Conservation (phyloP, 345 rosid species). For the Anastatica hierochuntica region DNA sequence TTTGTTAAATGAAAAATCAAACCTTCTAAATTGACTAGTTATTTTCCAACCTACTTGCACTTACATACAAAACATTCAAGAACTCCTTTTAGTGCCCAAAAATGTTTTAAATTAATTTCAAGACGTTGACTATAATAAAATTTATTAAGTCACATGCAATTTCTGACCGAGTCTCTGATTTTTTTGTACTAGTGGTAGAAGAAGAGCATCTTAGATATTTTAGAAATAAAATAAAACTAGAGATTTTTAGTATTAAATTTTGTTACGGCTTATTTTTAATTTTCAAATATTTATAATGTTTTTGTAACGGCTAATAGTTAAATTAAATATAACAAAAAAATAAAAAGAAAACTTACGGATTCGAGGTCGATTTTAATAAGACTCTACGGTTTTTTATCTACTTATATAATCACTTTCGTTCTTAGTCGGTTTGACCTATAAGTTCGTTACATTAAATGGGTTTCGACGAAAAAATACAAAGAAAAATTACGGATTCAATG, state of each 20-base stretch:
- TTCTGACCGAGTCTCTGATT: slow-evolving; percentile 25
- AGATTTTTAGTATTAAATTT: background rate
- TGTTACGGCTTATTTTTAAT: background rate
- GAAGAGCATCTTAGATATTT: slow-evolving; percentile 7
- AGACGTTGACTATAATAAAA: slow-evolving; percentile 11
- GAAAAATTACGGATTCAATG: too few relatives aligned
- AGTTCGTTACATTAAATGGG: too few relatives aligned
- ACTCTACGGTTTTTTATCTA: too few relatives aligned
- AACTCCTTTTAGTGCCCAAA: background rate
- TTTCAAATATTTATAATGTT: background rate
- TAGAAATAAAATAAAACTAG: background rate
- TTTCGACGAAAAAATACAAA: too few relatives aligned
- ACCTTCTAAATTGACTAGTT: slow-evolving; percentile 22
- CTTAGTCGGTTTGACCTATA: too few relatives aligned
- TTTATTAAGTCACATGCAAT: slow-evolving; percentile 17
- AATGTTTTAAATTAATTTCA: background rate
- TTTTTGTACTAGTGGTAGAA: background rate
- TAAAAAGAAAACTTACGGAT: background rate
- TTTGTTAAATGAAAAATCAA: slow-evolving; percentile 8
- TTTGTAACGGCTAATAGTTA: slow-evolving; percentile 18
- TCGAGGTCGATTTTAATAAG: too few relatives aligned
- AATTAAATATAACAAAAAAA: background rate
- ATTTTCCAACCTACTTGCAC: slow-evolving; percentile 14
- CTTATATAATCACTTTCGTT: too few relatives aligned
- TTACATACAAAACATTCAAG: slow-evolving; percentile 13